Evolutionary conservation across 371 early-diverging fungal species (phyloP).

Genomic region (Apophysomyces elegans): DNA sequence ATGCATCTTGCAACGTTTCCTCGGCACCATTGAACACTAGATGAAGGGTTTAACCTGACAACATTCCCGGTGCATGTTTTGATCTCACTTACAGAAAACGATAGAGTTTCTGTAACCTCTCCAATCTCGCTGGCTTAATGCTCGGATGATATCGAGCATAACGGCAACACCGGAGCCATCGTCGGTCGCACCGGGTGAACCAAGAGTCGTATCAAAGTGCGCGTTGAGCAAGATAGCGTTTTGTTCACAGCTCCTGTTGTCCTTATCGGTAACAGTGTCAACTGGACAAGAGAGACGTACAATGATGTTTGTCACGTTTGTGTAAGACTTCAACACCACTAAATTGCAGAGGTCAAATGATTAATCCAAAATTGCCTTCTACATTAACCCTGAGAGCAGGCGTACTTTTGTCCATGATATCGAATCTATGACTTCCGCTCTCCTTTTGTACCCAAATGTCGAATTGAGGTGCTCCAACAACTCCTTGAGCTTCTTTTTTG

Average conservation of each 20-base stretch:
- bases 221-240: constrained; percentile 73
- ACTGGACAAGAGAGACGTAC: constrained; percentile 74
- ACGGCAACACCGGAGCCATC: constrained; percentile 74
- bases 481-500: constrained; percentile 38
- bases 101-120: constrained; percentile 56
- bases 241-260: constrained; percentile 51
- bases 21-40: constrained; percentile 84
- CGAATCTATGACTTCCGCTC: constrained; percentile 72
- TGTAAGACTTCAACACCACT: constrained; percentile 71
- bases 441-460: constrained; percentile 66
- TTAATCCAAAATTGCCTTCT: not conserved
- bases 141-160: constrained; percentile 75
- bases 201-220: constrained; percentile 73
- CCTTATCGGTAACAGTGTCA: constrained; percentile 21
- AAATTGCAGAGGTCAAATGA: not conserved
- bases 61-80: not conserved
- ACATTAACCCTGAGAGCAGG: not conserved
- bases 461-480: constrained; percentile 54
- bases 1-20: constrained; percentile 79
- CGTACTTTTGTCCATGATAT: constrained; percentile 73
- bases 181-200: constrained; percentile 67
- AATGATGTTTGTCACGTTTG: constrained; percentile 75
- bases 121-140: constrained; percentile 60
- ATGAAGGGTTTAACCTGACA: not conserved
- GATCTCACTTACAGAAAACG: constrained; percentile 57